Evolutionary conservation across 768 basidiomycete species (phyloP).

Genomic region (Harrya chromipes): DNA sequence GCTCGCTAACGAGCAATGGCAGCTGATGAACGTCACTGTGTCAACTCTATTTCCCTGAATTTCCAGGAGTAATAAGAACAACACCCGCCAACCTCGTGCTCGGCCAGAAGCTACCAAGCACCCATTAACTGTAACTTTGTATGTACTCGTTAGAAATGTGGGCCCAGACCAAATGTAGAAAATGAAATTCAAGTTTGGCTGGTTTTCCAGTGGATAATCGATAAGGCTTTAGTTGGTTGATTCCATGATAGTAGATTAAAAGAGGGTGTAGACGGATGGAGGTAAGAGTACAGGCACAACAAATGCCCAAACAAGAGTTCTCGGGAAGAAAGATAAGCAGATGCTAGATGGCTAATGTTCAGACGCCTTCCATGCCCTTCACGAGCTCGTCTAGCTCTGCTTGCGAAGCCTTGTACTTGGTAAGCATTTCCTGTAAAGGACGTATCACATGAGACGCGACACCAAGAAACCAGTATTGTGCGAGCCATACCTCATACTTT

Average conservation of each 20-base stretch:
- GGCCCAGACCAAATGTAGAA: no score
- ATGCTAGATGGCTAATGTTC: constrained; percentile 22
- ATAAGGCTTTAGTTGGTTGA: constrained; percentile 10
- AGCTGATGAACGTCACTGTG: constrained; percentile 86
- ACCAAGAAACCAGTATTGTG: neutral
- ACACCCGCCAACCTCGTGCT: neutral
- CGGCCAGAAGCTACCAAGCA: neutral
- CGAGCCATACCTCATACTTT: constrained; percentile 79
- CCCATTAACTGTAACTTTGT: neutral
- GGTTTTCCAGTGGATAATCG: neutral
- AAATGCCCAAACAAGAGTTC: constrained; percentile 13
- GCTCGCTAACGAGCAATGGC: constrained; percentile 4
- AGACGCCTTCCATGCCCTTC: constrained; percentile 68
- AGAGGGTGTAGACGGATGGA: constrained; percentile 15
- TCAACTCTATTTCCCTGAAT: constrained; percentile 84
- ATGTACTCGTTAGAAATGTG: neutral
- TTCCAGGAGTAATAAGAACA: constrained; percentile 47
- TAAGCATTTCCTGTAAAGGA: constrained; percentile 56
- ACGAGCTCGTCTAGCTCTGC: constrained; percentile 83
- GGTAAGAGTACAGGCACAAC: constrained; percentile 22
- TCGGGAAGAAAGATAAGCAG: constrained; percentile 1
- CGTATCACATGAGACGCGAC: constrained; percentile 1
- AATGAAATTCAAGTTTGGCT: neutral
- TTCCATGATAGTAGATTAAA: constrained; percentile 22
- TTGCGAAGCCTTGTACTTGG: constrained; percentile 72